phyloP scores from a whole-genome alignment of 1,284 basidiomycete species.

The Lignosus rhinocerotis region DNA sequence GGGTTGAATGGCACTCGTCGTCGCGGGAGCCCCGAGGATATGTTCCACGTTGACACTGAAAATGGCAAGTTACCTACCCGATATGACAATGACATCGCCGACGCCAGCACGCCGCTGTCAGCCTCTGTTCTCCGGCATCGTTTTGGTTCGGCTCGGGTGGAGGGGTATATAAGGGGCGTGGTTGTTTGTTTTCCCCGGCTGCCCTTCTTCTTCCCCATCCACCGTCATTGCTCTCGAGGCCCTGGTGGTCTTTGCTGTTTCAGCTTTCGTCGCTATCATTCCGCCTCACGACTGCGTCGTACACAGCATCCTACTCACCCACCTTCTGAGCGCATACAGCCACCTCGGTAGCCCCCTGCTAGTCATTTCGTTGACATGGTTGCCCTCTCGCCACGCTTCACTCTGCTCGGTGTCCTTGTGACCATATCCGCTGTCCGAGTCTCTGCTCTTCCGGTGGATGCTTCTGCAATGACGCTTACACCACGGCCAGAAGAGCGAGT shows the following conservation, averaged over 20 bases:
- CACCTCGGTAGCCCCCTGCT: not conserved
- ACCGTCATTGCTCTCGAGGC: conserved; percentile 24
- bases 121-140: not conserved
- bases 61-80: conserved; percentile 11
- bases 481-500: conserved; percentile 3
- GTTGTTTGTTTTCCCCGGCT: conserved; percentile 19
- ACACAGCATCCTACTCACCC: conserved; percentile 12
- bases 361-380: conserved; percentile 41
- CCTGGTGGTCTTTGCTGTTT: conserved; percentile 33
- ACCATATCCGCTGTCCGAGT: conserved; percentile 39
- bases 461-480: conserved; percentile 38
- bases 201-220: conserved; percentile 22
- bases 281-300: conserved; percentile 22
- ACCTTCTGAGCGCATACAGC: conserved; percentile 6
- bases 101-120: not conserved
- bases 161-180: conserved; percentile 23
- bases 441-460: conserved; percentile 36
- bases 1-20: too few species aligned
- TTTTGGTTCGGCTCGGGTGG: conserved; percentile 2
- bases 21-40: too few species aligned
- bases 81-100: not conserved
- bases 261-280: conserved; percentile 31
- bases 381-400: conserved; percentile 45
- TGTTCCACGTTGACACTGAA: not conserved
- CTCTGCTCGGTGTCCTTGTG: conserved; percentile 45